phyloP scores from a whole-genome alignment of 768 basidiomycete species.

The Russula compacta region DNA sequence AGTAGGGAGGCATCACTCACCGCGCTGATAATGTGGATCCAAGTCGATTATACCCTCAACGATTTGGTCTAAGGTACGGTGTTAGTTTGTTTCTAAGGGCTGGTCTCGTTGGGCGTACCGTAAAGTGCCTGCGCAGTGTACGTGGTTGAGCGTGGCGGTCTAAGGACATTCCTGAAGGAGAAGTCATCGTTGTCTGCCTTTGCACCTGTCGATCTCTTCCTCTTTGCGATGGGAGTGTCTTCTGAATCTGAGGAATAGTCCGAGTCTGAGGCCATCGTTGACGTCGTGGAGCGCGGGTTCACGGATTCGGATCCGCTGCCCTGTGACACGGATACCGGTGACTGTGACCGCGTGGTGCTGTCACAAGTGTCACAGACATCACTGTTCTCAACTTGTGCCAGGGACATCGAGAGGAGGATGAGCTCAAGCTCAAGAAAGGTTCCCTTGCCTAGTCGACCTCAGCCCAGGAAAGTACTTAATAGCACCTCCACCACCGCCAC shows the following conservation, averaged over 20 bases:
- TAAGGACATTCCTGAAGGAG: slow-evolving; percentile 37
- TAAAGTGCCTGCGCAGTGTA: slow-evolving; percentile 56
- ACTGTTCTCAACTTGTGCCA: too few relatives aligned
- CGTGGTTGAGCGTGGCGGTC: slow-evolving; percentile 49
- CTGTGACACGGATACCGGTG: background rate
- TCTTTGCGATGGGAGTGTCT: slow-evolving; percentile 6
- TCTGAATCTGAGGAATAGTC: slow-evolving; percentile 16
- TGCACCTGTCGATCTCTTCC: slow-evolving; percentile 1
- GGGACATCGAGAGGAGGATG: background rate
- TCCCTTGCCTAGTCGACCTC: background rate
- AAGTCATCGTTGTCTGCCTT: slow-evolving; percentile 22
- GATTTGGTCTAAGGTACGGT: slow-evolving; percentile 35
- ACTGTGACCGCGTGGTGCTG: background rate
- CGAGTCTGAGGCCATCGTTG: slow-evolving; percentile 8
- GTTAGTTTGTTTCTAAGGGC: background rate
- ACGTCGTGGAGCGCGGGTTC: background rate
- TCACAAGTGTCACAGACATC: background rate
- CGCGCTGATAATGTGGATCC: slow-evolving; percentile 59
- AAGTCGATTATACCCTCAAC: slow-evolving; percentile 40
- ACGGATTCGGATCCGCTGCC: background rate
- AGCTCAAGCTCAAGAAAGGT: background rate
- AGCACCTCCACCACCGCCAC: slow-evolving; percentile 23
- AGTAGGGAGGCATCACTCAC: slow-evolving; percentile 25
- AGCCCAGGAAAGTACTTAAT: background rate
- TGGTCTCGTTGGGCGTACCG: slow-evolving; percentile 28